Conservation (phyloP, 345 rosid species). For the Acer saccharum region DNA sequence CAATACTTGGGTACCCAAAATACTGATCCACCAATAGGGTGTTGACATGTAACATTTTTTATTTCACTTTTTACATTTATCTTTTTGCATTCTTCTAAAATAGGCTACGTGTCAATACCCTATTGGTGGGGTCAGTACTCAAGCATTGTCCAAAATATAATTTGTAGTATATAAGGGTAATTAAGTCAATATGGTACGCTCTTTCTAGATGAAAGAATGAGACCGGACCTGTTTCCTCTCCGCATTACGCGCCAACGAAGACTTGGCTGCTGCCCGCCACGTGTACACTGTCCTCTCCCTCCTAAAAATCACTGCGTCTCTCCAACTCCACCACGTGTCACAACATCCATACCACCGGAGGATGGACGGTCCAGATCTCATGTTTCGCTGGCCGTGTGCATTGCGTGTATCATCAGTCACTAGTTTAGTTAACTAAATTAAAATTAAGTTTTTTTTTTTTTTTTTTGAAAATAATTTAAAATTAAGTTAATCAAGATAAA, state of each 20-base stretch:
- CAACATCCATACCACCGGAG: too few relatives aligned
- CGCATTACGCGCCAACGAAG: constrained; percentile 34
- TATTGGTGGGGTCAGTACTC: too few relatives aligned
- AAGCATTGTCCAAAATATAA: too few relatives aligned
- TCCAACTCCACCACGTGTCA: constrained; percentile 10
- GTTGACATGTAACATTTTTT: too few relatives aligned
- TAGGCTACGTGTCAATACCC: too few relatives aligned
- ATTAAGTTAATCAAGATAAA: not conserved
- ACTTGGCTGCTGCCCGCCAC: constrained; percentile 23
- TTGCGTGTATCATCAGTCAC: constrained; percentile 14
- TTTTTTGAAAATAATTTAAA: not conserved
- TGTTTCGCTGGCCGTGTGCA: constrained; percentile 9
- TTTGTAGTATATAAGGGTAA: too few relatives aligned
- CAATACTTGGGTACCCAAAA: too few relatives aligned
- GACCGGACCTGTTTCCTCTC: constrained; percentile 18
- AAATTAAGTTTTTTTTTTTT: not conserved
- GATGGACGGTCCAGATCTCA: constrained; percentile 16
- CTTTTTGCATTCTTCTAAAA: too few relatives aligned
- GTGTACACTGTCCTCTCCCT: not conserved
- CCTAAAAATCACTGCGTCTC: constrained; percentile 11
- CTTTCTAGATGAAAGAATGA: constrained; percentile 17
- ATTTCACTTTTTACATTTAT: too few relatives aligned
- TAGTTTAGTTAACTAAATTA: too few relatives aligned
- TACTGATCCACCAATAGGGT: too few relatives aligned
- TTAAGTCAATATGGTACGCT: not conserved